phyloP scores from a whole-genome alignment of 2,329 filamentous ascomycete genomes.

The Achaetomium macrosporum region DNA sequence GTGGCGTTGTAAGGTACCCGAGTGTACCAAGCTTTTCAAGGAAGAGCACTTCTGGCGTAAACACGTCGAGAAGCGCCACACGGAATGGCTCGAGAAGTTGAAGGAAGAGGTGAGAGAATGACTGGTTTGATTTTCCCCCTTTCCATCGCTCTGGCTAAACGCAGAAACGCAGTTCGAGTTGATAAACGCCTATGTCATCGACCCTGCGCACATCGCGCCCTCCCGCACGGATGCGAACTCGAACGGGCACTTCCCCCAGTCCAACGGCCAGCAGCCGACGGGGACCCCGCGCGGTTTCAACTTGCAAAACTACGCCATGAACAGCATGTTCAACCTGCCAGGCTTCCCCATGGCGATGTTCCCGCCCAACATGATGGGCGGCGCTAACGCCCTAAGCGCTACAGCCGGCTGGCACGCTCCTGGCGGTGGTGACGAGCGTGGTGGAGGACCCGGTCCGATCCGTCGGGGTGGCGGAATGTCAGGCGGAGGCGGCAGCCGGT shows the following conservation, averaged over 20 bases:
- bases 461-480: slow-evolving; percentile 55
- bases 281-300: slow-evolving; percentile 93
- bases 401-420: slow-evolving; percentile 44
- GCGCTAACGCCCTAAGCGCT: slow-evolving; percentile 39
- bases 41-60: slow-evolving; percentile 97
- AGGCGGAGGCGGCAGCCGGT: slow-evolving; percentile 42
- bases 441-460: slow-evolving; percentile 52
- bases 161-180: slow-evolving; percentile 61
- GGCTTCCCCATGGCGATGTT: slow-evolving; percentile 39
- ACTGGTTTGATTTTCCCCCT: slow-evolving; percentile 18
- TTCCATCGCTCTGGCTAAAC: slow-evolving; percentile 5
- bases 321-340: slow-evolving; percentile 54
- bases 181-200: slow-evolving; percentile 89
- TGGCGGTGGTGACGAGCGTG: slow-evolving; percentile 45
- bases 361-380: slow-evolving; percentile 46
- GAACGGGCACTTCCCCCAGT: slow-evolving; percentile 88
- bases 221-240: slow-evolving; percentile 90
- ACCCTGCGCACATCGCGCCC: slow-evolving; percentile 90
- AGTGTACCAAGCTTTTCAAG: slow-evolving; percentile 96
- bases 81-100: slow-evolving; percentile 76
- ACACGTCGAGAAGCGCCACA: slow-evolving; percentile 92
- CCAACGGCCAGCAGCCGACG: slow-evolving; percentile 66
- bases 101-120: slow-evolving; percentile 70
- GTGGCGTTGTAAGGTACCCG: slow-evolving; percentile 91
- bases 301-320: slow-evolving; percentile 63